Percentiles rank a stretch among this genome's conserved stretches.
These are phyloP conservation scores for Gossypium schwendimanii DNA, from an alignment of 441 rosid genomes.

Conservation along the genomic window DNA sequence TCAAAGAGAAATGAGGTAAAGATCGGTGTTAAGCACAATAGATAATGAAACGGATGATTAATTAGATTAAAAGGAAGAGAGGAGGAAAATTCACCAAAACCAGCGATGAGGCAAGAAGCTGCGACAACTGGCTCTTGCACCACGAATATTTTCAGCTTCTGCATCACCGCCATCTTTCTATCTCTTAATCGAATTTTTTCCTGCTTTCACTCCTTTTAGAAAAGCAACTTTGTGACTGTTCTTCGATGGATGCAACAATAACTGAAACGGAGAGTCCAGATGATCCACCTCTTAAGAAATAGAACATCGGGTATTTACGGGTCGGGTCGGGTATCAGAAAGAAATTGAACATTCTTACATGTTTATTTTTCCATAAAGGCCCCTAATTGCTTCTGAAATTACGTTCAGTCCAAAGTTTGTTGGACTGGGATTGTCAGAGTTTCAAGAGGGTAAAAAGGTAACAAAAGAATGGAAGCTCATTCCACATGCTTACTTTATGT, in stretches of 20 bases:
- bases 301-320: neutral
- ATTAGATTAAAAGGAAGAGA: neutral
- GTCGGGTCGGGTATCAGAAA: neutral
- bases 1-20: neutral
- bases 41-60: neutral
- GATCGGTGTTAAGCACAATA: neutral
- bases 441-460: neutral
- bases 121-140: constrained; percentile 89
- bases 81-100: constrained; percentile 40
- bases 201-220: neutral
- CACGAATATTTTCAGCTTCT: constrained; percentile 69
- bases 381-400: neutral
- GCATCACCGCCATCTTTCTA: constrained; percentile 59
- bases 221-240: neutral
- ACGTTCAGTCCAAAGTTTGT: neutral
- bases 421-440: neutral
- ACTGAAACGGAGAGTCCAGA: neutral
- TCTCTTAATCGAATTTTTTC: neutral
- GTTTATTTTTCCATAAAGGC: neutral
- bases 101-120: constrained; percentile 79
- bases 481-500: no score
- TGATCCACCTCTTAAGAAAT: neutral
- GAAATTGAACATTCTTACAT: neutral
- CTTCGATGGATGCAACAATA: neutral
- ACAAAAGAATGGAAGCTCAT: neutral